phyloP scores from a whole-genome alignment of 2,329 filamentous ascomycete genomes.

The Sordariomycetes sp. region DNA sequence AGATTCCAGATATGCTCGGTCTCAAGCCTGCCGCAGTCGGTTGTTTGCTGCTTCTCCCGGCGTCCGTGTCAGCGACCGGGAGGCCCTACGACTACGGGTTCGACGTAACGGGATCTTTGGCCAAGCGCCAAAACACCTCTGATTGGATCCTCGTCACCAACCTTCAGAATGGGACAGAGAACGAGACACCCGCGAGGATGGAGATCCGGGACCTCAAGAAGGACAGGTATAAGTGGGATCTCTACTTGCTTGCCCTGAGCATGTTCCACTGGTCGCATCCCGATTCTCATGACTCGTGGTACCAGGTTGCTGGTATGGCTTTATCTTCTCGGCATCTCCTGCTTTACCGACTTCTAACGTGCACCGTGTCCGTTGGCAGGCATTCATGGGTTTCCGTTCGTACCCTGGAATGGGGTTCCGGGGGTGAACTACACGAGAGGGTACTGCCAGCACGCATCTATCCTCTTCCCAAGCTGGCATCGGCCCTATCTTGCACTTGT shows the following conservation, averaged over 20 bases:
- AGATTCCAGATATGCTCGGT: background rate
- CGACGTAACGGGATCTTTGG: background rate
- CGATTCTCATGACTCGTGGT: constrained; percentile 57
- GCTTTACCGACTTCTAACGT: background rate
- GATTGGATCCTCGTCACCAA: background rate
- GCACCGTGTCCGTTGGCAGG: constrained; percentile 31
- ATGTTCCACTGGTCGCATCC: constrained; percentile 61
- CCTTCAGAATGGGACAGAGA: background rate
- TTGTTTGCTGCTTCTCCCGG: background rate
- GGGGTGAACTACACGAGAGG: constrained; percentile 37
- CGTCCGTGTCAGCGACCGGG: background rate
- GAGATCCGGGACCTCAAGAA: constrained; percentile 59
- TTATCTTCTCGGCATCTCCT: background rate
- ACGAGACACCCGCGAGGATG: constrained; percentile 34
- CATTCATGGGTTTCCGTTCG: constrained; percentile 67
- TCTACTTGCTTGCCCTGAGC: constrained; percentile 66
- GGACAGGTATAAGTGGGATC: constrained; percentile 58
- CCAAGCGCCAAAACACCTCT: background rate
- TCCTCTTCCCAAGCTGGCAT: constrained; percentile 75
- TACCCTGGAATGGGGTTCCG: constrained; percentile 40
- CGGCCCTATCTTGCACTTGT: constrained; percentile 62
- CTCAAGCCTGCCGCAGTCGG: background rate
- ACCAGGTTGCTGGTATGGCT: constrained; percentile 60
- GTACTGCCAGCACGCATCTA: constrained; percentile 68
- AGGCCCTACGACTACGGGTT: background rate